These are phyloP conservation scores for Ustilago vetiveriae DNA, from an alignment of 1,284 basidiomycete species.

Conservation along the genomic window DNA sequence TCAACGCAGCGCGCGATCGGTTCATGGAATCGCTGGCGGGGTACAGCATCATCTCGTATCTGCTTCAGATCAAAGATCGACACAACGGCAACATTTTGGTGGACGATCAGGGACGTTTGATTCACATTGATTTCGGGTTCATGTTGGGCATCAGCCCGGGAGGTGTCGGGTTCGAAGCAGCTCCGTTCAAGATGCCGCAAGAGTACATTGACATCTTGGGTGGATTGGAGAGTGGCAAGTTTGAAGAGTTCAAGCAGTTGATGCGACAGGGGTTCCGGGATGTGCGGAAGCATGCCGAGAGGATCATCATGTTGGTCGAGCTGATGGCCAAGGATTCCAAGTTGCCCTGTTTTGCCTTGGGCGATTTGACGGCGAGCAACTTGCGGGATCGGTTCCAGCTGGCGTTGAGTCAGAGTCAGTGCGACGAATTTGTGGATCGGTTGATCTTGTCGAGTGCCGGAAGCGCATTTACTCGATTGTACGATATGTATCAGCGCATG, in stretches of 20 bases:
- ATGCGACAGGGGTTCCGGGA: constrained; percentile 94
- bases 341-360: constrained; percentile 89
- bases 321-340: constrained; percentile 96
- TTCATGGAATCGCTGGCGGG: constrained; percentile 91
- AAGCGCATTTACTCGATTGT: constrained; percentile 64
- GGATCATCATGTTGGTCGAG: constrained; percentile 94
- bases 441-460: constrained; percentile 60
- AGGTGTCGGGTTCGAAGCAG: constrained; percentile 97
- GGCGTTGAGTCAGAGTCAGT: constrained; percentile 82
- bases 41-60: constrained; percentile 92
- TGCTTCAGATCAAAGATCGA: constrained; percentile 97
- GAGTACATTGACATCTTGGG: constrained; percentile 98
- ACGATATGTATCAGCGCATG: constrained; percentile 65
- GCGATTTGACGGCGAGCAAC: constrained; percentile 84
- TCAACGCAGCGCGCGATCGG: constrained; percentile 74
- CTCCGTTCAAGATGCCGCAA: constrained; percentile 94
- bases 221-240: constrained; percentile 81
- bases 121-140: constrained; percentile 98
- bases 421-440: constrained; percentile 79
- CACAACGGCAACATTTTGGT: constrained; percentile 99
- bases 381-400: constrained; percentile 94
- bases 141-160: constrained; percentile 87
- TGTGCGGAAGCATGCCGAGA: constrained; percentile 93
- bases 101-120: constrained; percentile 90
- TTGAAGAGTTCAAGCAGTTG: constrained; percentile 83